Percentiles rank a stretch among this genome's conserved stretches.
Evolutionary conservation across 2,329 filamentous ascomycete genomes (phyloP).

Genomic region (Ascosphaera apis): DNA sequence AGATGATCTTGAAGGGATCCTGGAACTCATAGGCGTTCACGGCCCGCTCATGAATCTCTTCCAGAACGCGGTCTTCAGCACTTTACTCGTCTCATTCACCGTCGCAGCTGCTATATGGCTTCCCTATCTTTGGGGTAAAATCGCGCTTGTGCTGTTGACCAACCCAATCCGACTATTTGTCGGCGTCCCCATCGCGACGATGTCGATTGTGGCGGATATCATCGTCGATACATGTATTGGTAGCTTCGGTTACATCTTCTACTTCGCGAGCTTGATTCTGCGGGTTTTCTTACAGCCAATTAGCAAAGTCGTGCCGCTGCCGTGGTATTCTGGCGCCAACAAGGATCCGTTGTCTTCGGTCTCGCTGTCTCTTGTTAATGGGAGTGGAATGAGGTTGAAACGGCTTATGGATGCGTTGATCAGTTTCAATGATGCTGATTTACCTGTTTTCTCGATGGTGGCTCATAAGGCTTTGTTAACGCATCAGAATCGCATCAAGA

Average conservation of each 20-base stretch:
- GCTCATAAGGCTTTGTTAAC: slow-evolving; percentile 46
- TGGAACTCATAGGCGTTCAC: slow-evolving; percentile 92
- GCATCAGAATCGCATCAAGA: slow-evolving; percentile 31
- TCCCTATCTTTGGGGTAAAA: slow-evolving; percentile 76
- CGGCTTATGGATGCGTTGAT: slow-evolving; percentile 17
- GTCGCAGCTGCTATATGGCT: slow-evolving; percentile 70
- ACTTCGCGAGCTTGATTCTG: slow-evolving; percentile 15
- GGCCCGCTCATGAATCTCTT: slow-evolving; percentile 73
- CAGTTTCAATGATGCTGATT: slow-evolving; percentile 31
- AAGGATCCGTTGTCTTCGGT: slow-evolving; percentile 13
- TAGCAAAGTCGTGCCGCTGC: slow-evolving; percentile 12
- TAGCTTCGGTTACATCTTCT: slow-evolving; percentile 30
- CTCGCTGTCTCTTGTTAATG: slow-evolving; percentile 20
- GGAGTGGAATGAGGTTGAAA: slow-evolving; percentile 17
- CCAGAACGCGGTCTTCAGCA: slow-evolving; percentile 88
- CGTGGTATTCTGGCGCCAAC: slow-evolving; percentile 14
- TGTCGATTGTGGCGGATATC: slow-evolving; percentile 55
- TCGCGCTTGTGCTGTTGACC: slow-evolving; percentile 55
- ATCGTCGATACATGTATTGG: slow-evolving; percentile 55
- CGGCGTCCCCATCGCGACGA: slow-evolving; percentile 45
- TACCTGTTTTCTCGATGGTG: slow-evolving; percentile 53
- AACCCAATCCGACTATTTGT: slow-evolving; percentile 47
- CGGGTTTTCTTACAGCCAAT: slow-evolving; percentile 14
- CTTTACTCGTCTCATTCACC: slow-evolving; percentile 68
- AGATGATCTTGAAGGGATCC: slow-evolving; percentile 85